Base-by-base conservation (phyloP, 106 monocot genomes). In the Platanthera zijinensis region DNA sequence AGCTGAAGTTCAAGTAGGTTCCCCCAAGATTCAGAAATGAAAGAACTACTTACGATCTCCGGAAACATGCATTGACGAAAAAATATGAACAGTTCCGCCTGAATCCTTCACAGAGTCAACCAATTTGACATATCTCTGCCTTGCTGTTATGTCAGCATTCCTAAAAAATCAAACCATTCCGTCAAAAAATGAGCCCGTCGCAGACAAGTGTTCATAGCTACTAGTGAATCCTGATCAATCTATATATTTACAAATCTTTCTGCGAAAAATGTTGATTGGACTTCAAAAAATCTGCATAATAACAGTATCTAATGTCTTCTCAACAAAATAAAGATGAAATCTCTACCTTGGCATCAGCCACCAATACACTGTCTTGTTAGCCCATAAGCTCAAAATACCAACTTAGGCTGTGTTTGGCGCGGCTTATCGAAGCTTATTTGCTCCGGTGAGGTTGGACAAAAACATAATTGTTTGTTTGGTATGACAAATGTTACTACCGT, bases 11-110 rank as follows among this genome's bases (percentile, higher is more conserved):
- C 15, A 69, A 69, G 4, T 45, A 46, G 46, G 39, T 39, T 3
- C 39, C 39, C 3, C 3, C 39, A 32, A 69, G 45, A 69, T 13
- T 39, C n/a, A 5, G 19, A 10, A 21, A 63, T 4, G 48, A 17
- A 67, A n/a, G n/a, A 19, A 15, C 66, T 46, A 77, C 96, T 96
- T 53, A 96, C 96, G 90, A 68, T 93, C 93, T 61, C 96, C 96
- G 69, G n/a, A 96, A 5, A 83, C 79, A 74, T 96, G 99, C 99
- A 99, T 88, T 12, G 99, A 82, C 56, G 99, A 99, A 81, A 99
- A 99, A 71, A 92, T 84, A 67, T 94, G 90, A 1, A 81, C 93
- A 39, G 82, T 67, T 64, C 93, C 96, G 13, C 96, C 90, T 6
- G 85, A 86, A 68, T 84, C 81, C 76, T 91, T 96, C 18, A 96